A percentile compares a stretch with the other conserved stretches of the same genome.
phyloP scores from a whole-genome alignment of 805 yeast species.

The Candida berthetii region DNA sequence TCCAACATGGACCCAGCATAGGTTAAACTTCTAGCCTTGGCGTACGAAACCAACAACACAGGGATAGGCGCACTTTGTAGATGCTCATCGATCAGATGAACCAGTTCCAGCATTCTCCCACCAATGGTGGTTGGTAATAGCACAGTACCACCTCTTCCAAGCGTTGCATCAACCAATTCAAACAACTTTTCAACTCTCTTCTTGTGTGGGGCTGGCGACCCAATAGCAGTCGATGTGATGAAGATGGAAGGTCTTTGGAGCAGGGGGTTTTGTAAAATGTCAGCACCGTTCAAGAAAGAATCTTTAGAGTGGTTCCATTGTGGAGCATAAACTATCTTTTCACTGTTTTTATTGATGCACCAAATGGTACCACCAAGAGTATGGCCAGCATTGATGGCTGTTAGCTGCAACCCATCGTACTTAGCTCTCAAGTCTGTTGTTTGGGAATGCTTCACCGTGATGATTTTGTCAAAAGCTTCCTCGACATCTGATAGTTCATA shows the following conservation, averaged over 20 bases:
- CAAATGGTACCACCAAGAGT: conserved; percentile 91
- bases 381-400: conserved; percentile 90
- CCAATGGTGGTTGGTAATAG: conserved; percentile 77
- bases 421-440: conserved; percentile 56
- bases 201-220: conserved; percentile 57
- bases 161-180: conserved; percentile 54
- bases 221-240: conserved; percentile 66
- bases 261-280: conserved; percentile 52
- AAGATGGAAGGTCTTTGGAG: conserved; percentile 77
- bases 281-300: conserved; percentile 71
- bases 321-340: conserved; percentile 81
- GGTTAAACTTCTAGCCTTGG: conserved; percentile 70
- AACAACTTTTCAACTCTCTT: conserved; percentile 59
- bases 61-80: conserved; percentile 49
- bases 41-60: conserved; percentile 66
- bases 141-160: conserved; percentile 75
- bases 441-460: conserved; percentile 73
- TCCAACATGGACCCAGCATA: conserved; percentile 89
- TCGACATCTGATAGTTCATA: conserved; percentile 74
- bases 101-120: conserved; percentile 74
- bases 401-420: conserved; percentile 53
- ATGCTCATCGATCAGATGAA: conserved; percentile 67
- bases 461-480: conserved; percentile 66
- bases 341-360: conserved; percentile 68
- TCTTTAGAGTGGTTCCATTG: conserved; percentile 95